Evolutionary conservation across 2,329 filamentous ascomycete species (phyloP).

Genomic region (Teratosphaeria zuluensis): DNA sequence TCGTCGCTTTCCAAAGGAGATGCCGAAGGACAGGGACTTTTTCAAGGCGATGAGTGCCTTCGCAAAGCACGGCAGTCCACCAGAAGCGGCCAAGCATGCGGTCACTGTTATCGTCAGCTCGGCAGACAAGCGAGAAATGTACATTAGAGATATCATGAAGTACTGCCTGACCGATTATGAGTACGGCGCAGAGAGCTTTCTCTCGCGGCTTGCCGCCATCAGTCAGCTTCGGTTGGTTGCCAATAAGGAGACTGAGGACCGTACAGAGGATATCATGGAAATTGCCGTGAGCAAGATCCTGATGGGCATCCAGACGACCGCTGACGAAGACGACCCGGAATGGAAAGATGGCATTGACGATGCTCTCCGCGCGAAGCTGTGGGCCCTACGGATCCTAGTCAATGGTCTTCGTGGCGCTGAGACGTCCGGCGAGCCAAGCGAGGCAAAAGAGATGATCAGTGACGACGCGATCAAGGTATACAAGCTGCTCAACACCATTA

Average conservation of each 20-base stretch:
- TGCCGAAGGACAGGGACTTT: conserved; percentile 73
- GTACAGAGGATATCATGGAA: conserved; percentile 66
- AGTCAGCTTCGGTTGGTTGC: conserved; percentile 68
- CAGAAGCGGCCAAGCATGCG: conserved; percentile 83
- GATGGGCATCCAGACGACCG: conserved; percentile 49
- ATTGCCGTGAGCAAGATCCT: conserved; percentile 68
- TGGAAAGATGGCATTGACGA: conserved; percentile 57
- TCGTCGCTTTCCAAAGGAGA: conserved; percentile 71
- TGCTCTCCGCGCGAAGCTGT: conserved; percentile 72
- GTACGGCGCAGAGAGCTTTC: conserved; percentile 63
- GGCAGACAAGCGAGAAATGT: conserved; percentile 69
- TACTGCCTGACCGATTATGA: conserved; percentile 65
- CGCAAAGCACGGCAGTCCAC: conserved; percentile 69
- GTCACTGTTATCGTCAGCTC: conserved; percentile 79
- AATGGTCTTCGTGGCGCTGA: conserved; percentile 64
- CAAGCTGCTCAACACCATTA: conserved; percentile 66
- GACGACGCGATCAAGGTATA: conserved; percentile 58
- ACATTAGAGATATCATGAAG: conserved; percentile 71
- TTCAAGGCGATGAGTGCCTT: conserved; percentile 72
- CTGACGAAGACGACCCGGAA: conserved; percentile 36
- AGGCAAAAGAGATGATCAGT: conserved; percentile 34
- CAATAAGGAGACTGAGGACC: conserved; percentile 57
- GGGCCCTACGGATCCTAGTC: conserved; percentile 75
- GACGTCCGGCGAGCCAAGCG: conserved; percentile 9
- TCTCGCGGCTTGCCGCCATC: conserved; percentile 61